Evolutionary conservation across 768 basidiomycete genomes (phyloP), one percentile per base, ranked within the genome.

Genomic region (Boletus speciosus): DNA sequence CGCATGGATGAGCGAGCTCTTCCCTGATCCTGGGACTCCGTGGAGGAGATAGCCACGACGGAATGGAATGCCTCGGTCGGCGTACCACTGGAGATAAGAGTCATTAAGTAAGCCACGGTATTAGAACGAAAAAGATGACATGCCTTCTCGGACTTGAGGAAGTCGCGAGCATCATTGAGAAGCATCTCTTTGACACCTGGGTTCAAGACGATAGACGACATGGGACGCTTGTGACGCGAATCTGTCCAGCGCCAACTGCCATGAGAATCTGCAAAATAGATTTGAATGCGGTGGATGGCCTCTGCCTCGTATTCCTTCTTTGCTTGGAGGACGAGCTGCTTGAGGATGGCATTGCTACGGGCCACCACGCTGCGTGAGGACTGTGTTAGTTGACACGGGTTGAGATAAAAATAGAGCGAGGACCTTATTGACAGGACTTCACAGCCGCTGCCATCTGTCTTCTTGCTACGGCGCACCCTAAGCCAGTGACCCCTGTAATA

Each of bases 61-160:
- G 81, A 90, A 93, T 31, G 92, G 92, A 60, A 93, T 93, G 47
- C 92, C 92, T 62, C 92, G 85, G 70, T 92, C 88, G n/a, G 89
- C 88, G 61, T 93, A 94, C 92, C 92, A 93, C 83, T 90, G 34
- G 53, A 31, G 23, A 57, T 35, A 5, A 53, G 49, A 6, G 14
- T 57, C 15, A 39, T 41, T 43, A 53, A 46, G 41, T 27, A 34
- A 50, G 32, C 23, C 5, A n/a, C 6, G 19, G 47, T 9, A 39
- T 31, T 23, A 14, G 12, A 7, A 14, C 27, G 9, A 16, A 11
- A 32, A 32, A 61, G 21, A 61, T 8, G 49, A 31, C 66, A 71
- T 65, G 81, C 88, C 80, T 89, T 90, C 71, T 93, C 90, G 53
- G 85, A 86, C 61, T 82, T 84, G 62, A 93, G 78, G 68, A 93